These are phyloP conservation scores for Mycosphaerella arachidis DNA, from an alignment of 2,329 filamentous ascomycete genomes.

Conservation along the genomic window DNA sequence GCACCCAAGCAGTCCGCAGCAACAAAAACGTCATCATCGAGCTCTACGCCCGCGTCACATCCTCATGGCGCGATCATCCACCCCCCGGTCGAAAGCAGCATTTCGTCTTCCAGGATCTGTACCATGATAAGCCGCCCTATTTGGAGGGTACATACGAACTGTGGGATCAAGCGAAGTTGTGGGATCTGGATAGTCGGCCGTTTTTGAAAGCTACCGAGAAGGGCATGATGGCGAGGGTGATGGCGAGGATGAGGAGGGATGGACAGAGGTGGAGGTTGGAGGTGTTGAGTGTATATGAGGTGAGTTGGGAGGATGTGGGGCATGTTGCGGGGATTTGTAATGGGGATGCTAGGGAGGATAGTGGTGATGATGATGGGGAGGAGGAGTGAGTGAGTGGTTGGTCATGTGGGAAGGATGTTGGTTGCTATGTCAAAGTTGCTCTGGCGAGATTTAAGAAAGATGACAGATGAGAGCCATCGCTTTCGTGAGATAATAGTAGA, in stretches of 20 bases:
- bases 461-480: background rate
- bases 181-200: constrained; percentile 40
- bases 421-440: background rate
- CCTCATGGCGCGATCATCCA: constrained; percentile 53
- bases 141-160: constrained; percentile 45
- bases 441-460: background rate
- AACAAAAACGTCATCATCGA: constrained; percentile 54
- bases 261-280: constrained; percentile 41
- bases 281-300: constrained; percentile 50
- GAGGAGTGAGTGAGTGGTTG: background rate
- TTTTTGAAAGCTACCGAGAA: constrained; percentile 36
- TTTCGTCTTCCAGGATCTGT: constrained; percentile 62
- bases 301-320: constrained; percentile 52
- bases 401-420: background rate
- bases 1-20: constrained; percentile 43
- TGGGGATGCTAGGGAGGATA: constrained; percentile 3
- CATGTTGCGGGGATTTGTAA: constrained; percentile 45
- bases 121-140: constrained; percentile 55
- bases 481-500: background rate
- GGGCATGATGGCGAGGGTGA: constrained; percentile 43
- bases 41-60: constrained; percentile 58
- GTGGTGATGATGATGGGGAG: background rate
- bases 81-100: constrained; percentile 47
- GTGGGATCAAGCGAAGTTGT: constrained; percentile 44
- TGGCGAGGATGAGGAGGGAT: constrained; percentile 47